Evolutionary conservation across 257 asterid genomes (phyloP), one percentile per base, ranked within the genome.

Genomic region (Forsythia suspensa): DNA sequence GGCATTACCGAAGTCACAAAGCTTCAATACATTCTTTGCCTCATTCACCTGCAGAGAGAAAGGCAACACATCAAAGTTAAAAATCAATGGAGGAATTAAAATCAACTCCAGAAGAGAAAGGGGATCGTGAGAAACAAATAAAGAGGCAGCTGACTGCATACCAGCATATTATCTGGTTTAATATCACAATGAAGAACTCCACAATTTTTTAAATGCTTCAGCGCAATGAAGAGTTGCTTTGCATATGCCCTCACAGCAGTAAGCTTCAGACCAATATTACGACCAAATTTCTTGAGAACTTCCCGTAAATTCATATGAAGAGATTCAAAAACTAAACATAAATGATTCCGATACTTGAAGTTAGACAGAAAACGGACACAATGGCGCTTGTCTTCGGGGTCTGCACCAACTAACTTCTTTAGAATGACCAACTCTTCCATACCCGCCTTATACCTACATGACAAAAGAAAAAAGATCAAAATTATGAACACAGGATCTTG

Each of bases 221-320:
- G 55, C 20, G 97, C 91, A 83, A 94, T 91, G 86, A 96, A 94
- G 75, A 96, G 97, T 82, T 96, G 99, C 90, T 96, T 92, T n/a
- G 99, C 96, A 72, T 92, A 96, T 70, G 98, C 89, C 90, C 97
- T 90, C 86, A 96, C 98, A 85, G 98, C 99, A 82, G 97, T 91
- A 82, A 96, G 94, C 86, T 88, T 91, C 89, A 96, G 94, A 80
- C 98, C 99, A 84, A 96, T 92, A 89, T 96, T 92, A 88, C 99
- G 99, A 74, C 99, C 98, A 89, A 94, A 94, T 87, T 94, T 96
- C 95, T 92, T 96, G 78, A 92, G 87, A 84, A 96, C 95, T 90
- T 96, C 99, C n/a, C 99, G 95, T 88, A 96, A 91, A 91, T 96
- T 96, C 99, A 96, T 94, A 92, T 94, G 97, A 89, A 96, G 99